Evolutionary conservation across 1,139 yeast species (phyloP).

Genomic region (Hemisphaericaspora subhashii): DNA sequence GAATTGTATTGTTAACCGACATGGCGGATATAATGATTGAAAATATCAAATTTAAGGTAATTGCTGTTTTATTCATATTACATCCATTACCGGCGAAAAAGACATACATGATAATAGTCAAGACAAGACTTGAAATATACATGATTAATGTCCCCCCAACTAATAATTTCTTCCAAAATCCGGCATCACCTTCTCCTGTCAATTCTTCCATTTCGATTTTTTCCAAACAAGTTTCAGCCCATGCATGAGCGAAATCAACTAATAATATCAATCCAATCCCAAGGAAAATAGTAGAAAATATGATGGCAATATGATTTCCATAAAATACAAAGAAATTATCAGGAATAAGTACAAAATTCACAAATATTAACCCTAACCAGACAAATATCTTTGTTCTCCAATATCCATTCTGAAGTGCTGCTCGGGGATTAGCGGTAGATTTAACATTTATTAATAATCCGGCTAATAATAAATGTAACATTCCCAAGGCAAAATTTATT

Average conservation of each 20-base stretch:
- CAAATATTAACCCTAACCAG: slow-evolving; percentile 57
- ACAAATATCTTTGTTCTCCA: slow-evolving; percentile 78
- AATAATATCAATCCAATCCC: slow-evolving; percentile 86
- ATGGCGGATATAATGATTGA: slow-evolving; percentile 63
- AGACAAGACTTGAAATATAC: slow-evolving; percentile 71
- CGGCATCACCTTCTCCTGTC: slow-evolving; percentile 51
- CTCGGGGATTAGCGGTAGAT: slow-evolving; percentile 77
- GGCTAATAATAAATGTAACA: slow-evolving; percentile 74
- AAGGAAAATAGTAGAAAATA: slow-evolving; percentile 81
- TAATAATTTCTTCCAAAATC: slow-evolving; percentile 77
- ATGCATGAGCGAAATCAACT: slow-evolving; percentile 97
- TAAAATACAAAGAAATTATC: slow-evolving; percentile 84
- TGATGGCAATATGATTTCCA: slow-evolving; percentile 87
- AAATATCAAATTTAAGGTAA: slow-evolving; percentile 70
- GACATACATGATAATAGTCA: slow-evolving; percentile 78
- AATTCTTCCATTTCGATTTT: slow-evolving; percentile 88
- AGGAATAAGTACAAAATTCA: slow-evolving; percentile 74
- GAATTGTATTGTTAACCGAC: slow-evolving; percentile 81
- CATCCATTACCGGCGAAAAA: slow-evolving; percentile 87
- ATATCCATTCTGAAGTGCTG: slow-evolving; percentile 83
- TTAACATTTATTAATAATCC: slow-evolving; percentile 67
- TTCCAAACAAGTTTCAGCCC: slow-evolving; percentile 96
- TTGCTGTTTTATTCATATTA: slow-evolving; percentile 87
- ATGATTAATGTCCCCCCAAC: slow-evolving; percentile 84
- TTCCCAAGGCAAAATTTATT: slow-evolving; percentile 83